phyloP scores from a whole-genome alignment of 352 stramenopile genomes.

The Phytophthora rubi region DNA sequence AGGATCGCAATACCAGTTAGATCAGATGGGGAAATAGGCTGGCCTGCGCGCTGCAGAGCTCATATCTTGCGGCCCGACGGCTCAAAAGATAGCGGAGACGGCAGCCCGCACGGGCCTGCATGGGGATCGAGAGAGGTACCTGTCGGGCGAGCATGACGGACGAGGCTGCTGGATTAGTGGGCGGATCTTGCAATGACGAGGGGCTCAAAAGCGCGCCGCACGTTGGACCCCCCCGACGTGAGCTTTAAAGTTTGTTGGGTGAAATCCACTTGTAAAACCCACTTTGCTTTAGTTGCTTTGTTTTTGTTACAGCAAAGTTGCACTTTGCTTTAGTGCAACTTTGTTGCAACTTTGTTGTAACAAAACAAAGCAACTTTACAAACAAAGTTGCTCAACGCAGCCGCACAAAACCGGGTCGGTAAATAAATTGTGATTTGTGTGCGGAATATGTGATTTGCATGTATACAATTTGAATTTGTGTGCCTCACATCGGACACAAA shows the following conservation, averaged over 20 bases:
- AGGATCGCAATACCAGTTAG: neutral
- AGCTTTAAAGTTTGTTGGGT: neutral
- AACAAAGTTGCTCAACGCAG: slow-evolving; percentile 1
- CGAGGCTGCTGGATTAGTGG: neutral
- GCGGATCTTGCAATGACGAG: slow-evolving; percentile 34
- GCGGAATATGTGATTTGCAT: neutral
- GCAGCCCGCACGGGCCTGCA: neutral
- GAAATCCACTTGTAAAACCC: too few species aligned
- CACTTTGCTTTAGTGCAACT: too few species aligned
- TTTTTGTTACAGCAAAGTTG: too few species aligned
- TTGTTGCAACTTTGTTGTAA: too few species aligned
- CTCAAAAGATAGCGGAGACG: neutral
- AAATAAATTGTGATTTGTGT: neutral
- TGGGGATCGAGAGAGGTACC: slow-evolving; percentile 16
- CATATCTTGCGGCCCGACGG: neutral
- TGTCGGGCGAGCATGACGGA: slow-evolving; percentile 46
- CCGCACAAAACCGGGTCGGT: neutral
- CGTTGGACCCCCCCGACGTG: neutral
- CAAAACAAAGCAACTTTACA: neutral
- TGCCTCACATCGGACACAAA: neutral
- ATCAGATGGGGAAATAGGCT: neutral
- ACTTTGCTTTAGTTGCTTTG: too few species aligned
- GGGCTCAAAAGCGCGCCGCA: neutral
- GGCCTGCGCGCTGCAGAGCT: neutral
- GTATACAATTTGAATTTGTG: neutral